These are phyloP conservation scores for Paecilomyces sp. DNA, from an alignment of 2,329 filamentous ascomycete genomes.

Conservation along the genomic window DNA sequence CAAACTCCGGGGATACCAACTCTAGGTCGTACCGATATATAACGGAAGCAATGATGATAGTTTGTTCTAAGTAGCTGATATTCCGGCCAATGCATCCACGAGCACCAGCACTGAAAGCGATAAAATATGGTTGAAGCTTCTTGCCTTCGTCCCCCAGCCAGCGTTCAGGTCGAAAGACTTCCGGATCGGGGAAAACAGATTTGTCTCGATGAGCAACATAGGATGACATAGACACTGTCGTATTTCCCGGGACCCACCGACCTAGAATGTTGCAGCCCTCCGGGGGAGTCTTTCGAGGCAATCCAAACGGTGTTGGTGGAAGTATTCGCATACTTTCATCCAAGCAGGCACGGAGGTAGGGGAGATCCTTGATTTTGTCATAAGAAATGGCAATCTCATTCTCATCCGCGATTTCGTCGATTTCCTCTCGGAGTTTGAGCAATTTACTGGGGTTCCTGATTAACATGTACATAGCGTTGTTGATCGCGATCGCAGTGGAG, in stretches of 20 bases:
- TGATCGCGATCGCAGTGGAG: too few species aligned
- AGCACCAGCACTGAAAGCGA: conserved; percentile 35
- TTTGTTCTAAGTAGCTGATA: conserved; percentile 42
- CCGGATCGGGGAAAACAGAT: conserved; percentile 23
- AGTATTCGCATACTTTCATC: conserved; percentile 40
- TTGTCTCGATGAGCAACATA: conserved; percentile 22
- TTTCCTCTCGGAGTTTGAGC: too few species aligned
- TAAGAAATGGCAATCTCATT: too few species aligned
- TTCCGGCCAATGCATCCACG: conserved; percentile 37
- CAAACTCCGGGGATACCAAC: too few species aligned
- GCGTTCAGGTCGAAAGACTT: conserved; percentile 25
- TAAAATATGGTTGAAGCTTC: conserved; percentile 28
- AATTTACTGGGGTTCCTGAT: too few species aligned
- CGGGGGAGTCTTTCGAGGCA: conserved; percentile 34
- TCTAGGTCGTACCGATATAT: conserved; percentile 39
- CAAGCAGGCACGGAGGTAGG: conserved; percentile 43
- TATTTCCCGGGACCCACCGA: conserved; percentile 25
- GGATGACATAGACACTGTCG: conserved; percentile 18
- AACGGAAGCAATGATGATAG: conserved; percentile 36
- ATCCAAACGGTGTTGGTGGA: conserved; percentile 30
- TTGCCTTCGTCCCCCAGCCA: conserved; percentile 14
- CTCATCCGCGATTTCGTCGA: too few species aligned
- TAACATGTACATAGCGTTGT: too few species aligned
- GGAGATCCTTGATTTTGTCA: conserved; percentile 40
- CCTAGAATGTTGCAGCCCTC: conserved; percentile 34